Base-by-base conservation (phyloP, 306 rosid genomes). In the Cicer yamashitae region DNA sequence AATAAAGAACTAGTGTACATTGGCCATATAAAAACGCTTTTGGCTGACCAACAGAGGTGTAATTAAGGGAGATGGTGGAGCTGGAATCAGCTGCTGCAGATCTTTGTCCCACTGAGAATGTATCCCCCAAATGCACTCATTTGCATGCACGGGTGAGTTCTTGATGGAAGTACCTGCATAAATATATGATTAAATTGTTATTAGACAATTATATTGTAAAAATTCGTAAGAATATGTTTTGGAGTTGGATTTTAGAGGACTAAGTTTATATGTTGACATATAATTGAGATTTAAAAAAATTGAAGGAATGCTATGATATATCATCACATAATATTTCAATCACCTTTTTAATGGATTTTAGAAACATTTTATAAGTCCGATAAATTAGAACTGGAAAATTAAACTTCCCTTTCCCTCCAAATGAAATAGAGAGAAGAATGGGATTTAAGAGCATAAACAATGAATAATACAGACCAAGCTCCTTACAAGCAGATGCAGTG, bases 101-200 rank as follows among this genome's bases (percentile, higher is more conserved):
- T 85, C 84, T 86, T 94, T n/a, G 89, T 94, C 37, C 96, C 99
- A 63, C 85, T 90, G 46, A 94, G 97, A 85, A 94, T 86, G 78
- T 94, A 94, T 4, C 98, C 97, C 68, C 96, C 98, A 71, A 90
- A 94, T 17, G 90, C 91, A 59, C 88, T 90, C 96, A 90, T 94
- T 86, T 91, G 96, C 97, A 90, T 94, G 70, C 74, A 81, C 3
- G 97, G 98, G 84, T 91, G 98, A 51, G 93, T 94, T 88, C 99
- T 88, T 79, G 91, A 90, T 50, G 97, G 96, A 80, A 94, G 96
- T 40, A 94, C 96, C 98, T 94, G 89, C 82, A 87, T 3, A 44
- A 43, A 10, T 20, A 78, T 69, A 76, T 79, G 8, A 78, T 48
- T 53, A 60, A 44, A 43, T 14, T 72, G 41, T 58, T 25, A 58